These are phyloP conservation scores for Thuja plicata DNA, from an alignment of 83 land plant species.

Conservation along the genomic window DNA sequence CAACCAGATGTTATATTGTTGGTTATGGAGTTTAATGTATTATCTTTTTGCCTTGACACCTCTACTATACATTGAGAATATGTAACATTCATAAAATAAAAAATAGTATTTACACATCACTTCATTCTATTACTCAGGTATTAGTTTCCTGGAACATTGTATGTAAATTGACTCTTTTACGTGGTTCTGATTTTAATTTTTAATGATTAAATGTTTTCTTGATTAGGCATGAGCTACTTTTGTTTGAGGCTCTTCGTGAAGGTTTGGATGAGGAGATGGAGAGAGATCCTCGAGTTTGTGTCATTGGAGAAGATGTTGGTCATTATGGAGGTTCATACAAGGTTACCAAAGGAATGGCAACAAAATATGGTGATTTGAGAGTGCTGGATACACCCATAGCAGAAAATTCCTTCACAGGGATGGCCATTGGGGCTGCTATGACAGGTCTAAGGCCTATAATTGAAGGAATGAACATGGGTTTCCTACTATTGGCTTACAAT, in stretches of 20 bases:
- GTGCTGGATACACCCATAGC: constrained; percentile 96
- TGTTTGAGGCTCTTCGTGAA: constrained; percentile 92
- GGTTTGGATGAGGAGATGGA: constrained; percentile 98
- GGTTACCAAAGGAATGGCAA: constrained; percentile 87
- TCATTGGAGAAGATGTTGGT: constrained; percentile 96
- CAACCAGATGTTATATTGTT: not conserved
- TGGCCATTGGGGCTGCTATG: constrained; percentile 97
- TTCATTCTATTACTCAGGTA: not conserved
- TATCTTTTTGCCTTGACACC: not conserved
- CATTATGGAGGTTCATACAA: constrained; percentile 98
- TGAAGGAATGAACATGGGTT: constrained; percentile 54
- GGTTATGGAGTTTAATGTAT: not conserved
- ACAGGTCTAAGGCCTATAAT: constrained; percentile 85
- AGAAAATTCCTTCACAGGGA: constrained; percentile 94
- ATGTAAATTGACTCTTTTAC: not conserved
- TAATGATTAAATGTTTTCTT: not conserved
- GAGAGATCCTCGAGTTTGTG: constrained; percentile 84
- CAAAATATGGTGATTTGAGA: constrained; percentile 75
- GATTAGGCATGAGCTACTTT: constrained; percentile 76
- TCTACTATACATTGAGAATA: not conserved
- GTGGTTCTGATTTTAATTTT: not conserved
- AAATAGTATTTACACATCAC: not conserved
- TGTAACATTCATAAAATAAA: not conserved
- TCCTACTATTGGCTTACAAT: too few species aligned
- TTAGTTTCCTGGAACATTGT: not conserved